These are phyloP conservation scores for Saccharomyces hybrid DNA, from an alignment of 1,139 yeast species.

Conservation along the genomic window DNA sequence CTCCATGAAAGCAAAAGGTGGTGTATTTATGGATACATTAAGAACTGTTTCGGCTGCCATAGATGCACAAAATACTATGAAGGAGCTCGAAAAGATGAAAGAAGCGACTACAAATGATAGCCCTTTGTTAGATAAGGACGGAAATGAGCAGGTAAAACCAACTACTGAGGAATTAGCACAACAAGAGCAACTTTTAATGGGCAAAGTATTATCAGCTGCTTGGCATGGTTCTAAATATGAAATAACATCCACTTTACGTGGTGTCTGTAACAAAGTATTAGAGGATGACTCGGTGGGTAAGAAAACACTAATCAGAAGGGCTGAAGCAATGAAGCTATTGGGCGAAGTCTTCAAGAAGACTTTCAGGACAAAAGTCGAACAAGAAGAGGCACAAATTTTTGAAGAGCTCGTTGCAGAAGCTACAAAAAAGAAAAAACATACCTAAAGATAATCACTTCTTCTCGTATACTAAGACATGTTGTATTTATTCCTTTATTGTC, in stretches of 20 bases:
- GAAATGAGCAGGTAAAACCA: slow-evolving; percentile 46
- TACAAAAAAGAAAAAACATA: slow-evolving; percentile 52
- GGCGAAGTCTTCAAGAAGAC: slow-evolving; percentile 67
- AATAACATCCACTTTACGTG: slow-evolving; percentile 79
- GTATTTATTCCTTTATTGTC: neutral
- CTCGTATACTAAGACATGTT: neutral
- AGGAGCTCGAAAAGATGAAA: slow-evolving; percentile 67
- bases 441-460: neutral
- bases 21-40: slow-evolving; percentile 76
- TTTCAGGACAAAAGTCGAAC: slow-evolving; percentile 73
- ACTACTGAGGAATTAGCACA: slow-evolving; percentile 78
- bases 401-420: slow-evolving; percentile 92
- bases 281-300: slow-evolving; percentile 53
- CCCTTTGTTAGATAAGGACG: slow-evolving; percentile 38
- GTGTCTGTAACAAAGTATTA: slow-evolving; percentile 74
- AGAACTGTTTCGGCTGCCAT: slow-evolving; percentile 78
- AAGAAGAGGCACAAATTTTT: slow-evolving; percentile 83
- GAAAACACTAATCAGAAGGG: slow-evolving; percentile 60
- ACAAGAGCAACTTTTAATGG: slow-evolving; percentile 78
- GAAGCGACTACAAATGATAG: slow-evolving; percentile 43
- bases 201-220: slow-evolving; percentile 89
- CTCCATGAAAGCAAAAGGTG: slow-evolving; percentile 78
- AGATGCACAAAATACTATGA: slow-evolving; percentile 85
- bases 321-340: slow-evolving; percentile 65
- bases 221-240: slow-evolving; percentile 94